Percentiles rank a stretch among this genome's conserved stretches.
These are phyloP conservation scores for Phytophthora idaei DNA, from an alignment of 352 stramenopile genomes.

Conservation along the genomic window DNA sequence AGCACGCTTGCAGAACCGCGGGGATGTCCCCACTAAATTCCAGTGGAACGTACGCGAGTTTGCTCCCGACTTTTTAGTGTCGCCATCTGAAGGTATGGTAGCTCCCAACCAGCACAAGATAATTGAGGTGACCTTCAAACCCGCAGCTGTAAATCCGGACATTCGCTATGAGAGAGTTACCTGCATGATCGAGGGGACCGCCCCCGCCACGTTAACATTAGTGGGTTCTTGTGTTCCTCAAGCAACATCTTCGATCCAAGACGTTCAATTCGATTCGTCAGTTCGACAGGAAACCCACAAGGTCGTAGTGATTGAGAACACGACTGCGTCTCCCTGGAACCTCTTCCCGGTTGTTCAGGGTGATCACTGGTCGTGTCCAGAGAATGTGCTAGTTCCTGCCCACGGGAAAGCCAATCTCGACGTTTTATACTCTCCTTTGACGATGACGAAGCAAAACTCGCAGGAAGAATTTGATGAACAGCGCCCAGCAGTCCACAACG, in stretches of 20 bases:
- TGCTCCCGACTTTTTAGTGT: constrained; percentile 81
- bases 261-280: constrained; percentile 82
- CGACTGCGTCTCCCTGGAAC: constrained; percentile 81
- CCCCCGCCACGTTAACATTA: constrained; percentile 74
- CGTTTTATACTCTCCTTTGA: constrained; percentile 83
- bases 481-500: constrained; percentile 64
- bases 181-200: constrained; percentile 66
- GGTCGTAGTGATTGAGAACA: constrained; percentile 82
- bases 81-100: constrained; percentile 82
- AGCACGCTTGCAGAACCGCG: constrained; percentile 90
- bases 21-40: constrained; percentile 90
- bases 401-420: constrained; percentile 64
- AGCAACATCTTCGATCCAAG: constrained; percentile 85
- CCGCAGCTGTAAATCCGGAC: constrained; percentile 75
- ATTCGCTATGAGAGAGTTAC: constrained; percentile 86
- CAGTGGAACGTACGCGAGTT: constrained; percentile 84
- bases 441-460: constrained; percentile 74
- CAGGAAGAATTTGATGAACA: constrained; percentile 25
- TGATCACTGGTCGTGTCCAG: constrained; percentile 84
- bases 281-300: constrained; percentile 78
- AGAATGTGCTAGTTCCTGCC: constrained; percentile 83
- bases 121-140: constrained; percentile 92
- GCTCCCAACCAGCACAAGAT: constrained; percentile 85
- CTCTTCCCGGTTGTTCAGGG: constrained; percentile 88
- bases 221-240: constrained; percentile 89